phyloP scores from a whole-genome alignment of 169 alveolate species.

The Amoebophrya sp. region DNA sequence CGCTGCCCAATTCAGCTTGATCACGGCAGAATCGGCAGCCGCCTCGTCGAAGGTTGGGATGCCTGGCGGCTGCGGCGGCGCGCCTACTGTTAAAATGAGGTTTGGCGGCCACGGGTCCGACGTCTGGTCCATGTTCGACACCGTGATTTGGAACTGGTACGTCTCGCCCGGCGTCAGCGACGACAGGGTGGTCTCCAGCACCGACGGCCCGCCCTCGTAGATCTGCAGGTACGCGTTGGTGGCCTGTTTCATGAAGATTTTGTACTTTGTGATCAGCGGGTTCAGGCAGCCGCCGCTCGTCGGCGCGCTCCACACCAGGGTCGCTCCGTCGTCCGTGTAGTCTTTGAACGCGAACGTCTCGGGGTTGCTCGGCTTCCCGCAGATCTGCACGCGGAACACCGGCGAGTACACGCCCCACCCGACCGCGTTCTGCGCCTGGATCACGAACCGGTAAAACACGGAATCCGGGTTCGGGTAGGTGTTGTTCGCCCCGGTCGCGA shows the following conservation, averaged over 20 bases:
- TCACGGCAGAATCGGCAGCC: not conserved
- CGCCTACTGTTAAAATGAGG: not conserved
- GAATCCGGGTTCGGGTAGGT: not conserved
- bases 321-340: not conserved
- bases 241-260: not conserved
- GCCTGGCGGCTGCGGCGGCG: slow-evolving; percentile 7
- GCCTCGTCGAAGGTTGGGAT: not conserved
- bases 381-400: slow-evolving; percentile 2
- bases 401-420: slow-evolving; percentile 8
- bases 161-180: not conserved
- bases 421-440: slow-evolving; percentile 10
- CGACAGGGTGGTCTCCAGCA: not conserved
- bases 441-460: not conserved
- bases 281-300: not conserved
- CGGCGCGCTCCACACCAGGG: not conserved
- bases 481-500: not conserved
- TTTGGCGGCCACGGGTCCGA: not conserved
- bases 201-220: slow-evolving; percentile 5
- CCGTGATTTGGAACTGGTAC: not conserved
- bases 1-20: not conserved
- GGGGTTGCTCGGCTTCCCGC: not conserved
- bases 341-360: not conserved
- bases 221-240: not conserved
- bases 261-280: not conserved
- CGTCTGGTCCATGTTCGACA: not conserved